Evolutionary conservation across 352 stramenopile species (phyloP).

Genomic region (Globisporangium echinulatum): DNA sequence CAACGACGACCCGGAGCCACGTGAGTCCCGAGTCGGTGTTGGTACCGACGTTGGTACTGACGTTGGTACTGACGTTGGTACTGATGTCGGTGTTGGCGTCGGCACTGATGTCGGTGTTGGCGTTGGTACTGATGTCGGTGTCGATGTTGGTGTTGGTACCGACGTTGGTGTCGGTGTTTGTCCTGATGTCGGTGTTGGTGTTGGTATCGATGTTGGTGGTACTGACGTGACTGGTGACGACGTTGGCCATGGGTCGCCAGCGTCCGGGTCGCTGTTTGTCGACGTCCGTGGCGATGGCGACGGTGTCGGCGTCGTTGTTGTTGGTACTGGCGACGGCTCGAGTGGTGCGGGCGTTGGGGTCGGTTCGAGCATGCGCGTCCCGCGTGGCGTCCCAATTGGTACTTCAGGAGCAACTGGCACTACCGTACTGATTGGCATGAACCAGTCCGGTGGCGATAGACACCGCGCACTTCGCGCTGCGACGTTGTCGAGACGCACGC

Average conservation of each 20-base stretch:
- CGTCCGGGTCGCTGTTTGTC: conserved; percentile 1
- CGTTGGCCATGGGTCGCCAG: conserved; percentile 2
- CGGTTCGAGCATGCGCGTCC: conserved; percentile 1
- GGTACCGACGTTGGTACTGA: conserved; percentile 1
- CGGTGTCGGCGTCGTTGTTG: neutral
- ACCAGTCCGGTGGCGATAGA: conserved; percentile 20
- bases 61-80: neutral
- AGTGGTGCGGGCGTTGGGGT: neutral
- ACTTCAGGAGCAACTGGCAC: neutral
- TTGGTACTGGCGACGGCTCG: neutral
- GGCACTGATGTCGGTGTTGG: neutral
- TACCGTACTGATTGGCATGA: conserved; percentile 1
- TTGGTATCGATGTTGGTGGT: neutral
- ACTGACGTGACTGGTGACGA: neutral
- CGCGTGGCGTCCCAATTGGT: neutral
- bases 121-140: neutral
- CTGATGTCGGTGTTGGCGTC: neutral
- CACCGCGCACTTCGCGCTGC: conserved; percentile 11
- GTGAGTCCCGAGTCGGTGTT: neutral
- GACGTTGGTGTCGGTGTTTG: neutral
- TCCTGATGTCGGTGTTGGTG: neutral
- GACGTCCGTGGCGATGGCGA: conserved; percentile 1
- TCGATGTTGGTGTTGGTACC: neutral
- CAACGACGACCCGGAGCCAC: conserved; percentile 6
- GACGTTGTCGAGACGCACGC: conserved; percentile 15